These are phyloP conservation scores for Drechslerella dactyloides DNA, from an alignment of 2,329 filamentous ascomycete genomes.

Conservation along the genomic window DNA sequence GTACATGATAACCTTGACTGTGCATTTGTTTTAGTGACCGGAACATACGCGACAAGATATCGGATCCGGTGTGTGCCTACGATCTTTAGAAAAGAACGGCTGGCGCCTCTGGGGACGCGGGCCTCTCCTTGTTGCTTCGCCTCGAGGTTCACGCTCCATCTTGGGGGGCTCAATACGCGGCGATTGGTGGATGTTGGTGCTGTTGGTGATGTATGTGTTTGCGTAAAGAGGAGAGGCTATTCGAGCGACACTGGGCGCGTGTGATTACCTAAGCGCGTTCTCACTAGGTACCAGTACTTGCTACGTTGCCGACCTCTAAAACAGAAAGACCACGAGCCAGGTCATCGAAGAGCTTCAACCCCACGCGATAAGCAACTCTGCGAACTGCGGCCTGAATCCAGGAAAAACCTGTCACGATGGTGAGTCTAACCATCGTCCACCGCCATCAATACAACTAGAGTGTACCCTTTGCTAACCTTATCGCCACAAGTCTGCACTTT, in stretches of 20 bases:
- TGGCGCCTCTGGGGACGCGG: constrained; percentile 60
- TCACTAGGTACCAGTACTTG: too few relatives aligned
- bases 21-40: constrained; percentile 5
- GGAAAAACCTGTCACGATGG: constrained; percentile 12
- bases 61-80: constrained; percentile 61
- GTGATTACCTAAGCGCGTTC: too few relatives aligned
- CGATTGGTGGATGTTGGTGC: too few relatives aligned
- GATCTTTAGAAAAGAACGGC: constrained; percentile 75
- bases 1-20: constrained; percentile 76
- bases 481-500: constrained; percentile 78
- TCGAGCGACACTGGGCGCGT: too few relatives aligned
- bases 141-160: constrained; percentile 51
- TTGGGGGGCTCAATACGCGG: too few relatives aligned
- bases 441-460: neutral
- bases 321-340: too few relatives aligned
- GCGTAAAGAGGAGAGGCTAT: too few relatives aligned
- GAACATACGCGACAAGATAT: constrained; percentile 4
- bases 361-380: too few relatives aligned
- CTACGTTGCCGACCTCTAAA: too few relatives aligned
- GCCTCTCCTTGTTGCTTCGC: constrained; percentile 52
- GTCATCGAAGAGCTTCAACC: too few relatives aligned
- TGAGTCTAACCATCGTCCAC: neutral
- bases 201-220: too few relatives aligned
- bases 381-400: too few relatives aligned
- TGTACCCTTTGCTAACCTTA: constrained; percentile 2